Base-by-base conservation (phyloP, 139 green algal species). In the Chlorella sp. region DNA sequence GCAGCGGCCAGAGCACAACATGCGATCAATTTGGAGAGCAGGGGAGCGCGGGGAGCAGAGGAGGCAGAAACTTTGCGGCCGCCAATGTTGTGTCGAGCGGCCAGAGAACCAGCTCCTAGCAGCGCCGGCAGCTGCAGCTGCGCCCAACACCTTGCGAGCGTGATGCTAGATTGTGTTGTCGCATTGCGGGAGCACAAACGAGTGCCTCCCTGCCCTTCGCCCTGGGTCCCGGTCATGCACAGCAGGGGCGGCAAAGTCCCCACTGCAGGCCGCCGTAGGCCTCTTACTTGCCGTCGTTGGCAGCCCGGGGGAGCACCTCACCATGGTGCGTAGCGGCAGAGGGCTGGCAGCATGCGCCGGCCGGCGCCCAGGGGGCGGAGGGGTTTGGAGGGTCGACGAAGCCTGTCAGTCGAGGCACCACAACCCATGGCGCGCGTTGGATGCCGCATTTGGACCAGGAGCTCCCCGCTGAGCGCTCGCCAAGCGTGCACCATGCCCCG, bases 341-440 rank as follows among this genome's bases (percentile, higher is more conserved):
- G 71, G 14, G 48, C 48, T 16, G 48, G 48, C 48, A 57, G 48
- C 48, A 57, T 57, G 48, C 48, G 48, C 48, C 9, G 48, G 48
- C 32, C 71, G 71, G 32, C 71, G 71, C 71, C 69, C 48, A 94
- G 61, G 15, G 91, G 87, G 60, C 91, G 84, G 40, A 94, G 64
- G 30, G 28, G 30, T n/a, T 9, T 57, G 48, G 48, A 57, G 48
- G 48, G 48, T 5, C 48, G 48, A 9, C 48, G 48, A 57, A 57
- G 48, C 48, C 48, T 57, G 5, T 57, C 48, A 57, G 48, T 57
- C 48, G 48, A 57, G 48, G 48, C 48, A 57, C 48, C 48, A 57
- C 48, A 57, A 9, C 48, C 7, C 48, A 5, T 9, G 9, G 48
- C 7, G 48, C 48, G 48, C 48, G 9, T 16, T 85, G 75, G 60